phyloP scores from a whole-genome alignment of 2,329 filamentous ascomycete species.

The Clonostachys rhizophaga region DNA sequence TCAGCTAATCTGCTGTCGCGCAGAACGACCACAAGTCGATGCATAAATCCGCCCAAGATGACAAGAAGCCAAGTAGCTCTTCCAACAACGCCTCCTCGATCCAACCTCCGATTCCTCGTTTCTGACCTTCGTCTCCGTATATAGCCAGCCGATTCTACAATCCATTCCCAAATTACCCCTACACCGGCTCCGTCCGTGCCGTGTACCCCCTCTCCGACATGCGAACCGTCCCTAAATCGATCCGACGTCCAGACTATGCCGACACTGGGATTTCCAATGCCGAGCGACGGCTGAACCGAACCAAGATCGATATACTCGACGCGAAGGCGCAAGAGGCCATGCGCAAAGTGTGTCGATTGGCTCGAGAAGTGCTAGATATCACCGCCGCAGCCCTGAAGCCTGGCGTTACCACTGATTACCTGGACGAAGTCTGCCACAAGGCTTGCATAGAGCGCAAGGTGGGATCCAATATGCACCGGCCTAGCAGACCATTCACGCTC shows the following conservation, averaged over 20 bases:
- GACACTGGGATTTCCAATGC: constrained; percentile 69
- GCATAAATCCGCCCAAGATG: constrained; percentile 49
- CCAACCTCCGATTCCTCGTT: too few relatives aligned
- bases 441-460: constrained; percentile 91
- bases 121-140: too few relatives aligned
- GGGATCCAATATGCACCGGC: constrained; percentile 24
- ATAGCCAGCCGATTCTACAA: constrained; percentile 50
- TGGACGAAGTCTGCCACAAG: constrained; percentile 92
- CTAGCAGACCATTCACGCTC: too few relatives aligned
- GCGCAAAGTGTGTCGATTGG: constrained; percentile 85
- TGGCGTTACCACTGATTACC: constrained; percentile 90
- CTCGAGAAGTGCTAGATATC: constrained; percentile 88
- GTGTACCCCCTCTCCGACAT: constrained; percentile 76
- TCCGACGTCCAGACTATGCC: constrained; percentile 83
- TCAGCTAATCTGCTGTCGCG: background rate
- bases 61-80: background rate
- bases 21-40: constrained; percentile 72
- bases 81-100: too few relatives aligned
- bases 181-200: constrained; percentile 75
- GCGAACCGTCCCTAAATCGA: constrained; percentile 71
- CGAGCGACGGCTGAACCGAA: constrained; percentile 60
- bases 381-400: constrained; percentile 78
- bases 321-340: constrained; percentile 80
- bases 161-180: constrained; percentile 84
- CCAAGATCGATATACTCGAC: constrained; percentile 79